Evolutionary conservation across 139 green algal species (phyloP), one percentile per base, ranked within the genome.

Genomic region (Chlorella vulgaris): DNA sequence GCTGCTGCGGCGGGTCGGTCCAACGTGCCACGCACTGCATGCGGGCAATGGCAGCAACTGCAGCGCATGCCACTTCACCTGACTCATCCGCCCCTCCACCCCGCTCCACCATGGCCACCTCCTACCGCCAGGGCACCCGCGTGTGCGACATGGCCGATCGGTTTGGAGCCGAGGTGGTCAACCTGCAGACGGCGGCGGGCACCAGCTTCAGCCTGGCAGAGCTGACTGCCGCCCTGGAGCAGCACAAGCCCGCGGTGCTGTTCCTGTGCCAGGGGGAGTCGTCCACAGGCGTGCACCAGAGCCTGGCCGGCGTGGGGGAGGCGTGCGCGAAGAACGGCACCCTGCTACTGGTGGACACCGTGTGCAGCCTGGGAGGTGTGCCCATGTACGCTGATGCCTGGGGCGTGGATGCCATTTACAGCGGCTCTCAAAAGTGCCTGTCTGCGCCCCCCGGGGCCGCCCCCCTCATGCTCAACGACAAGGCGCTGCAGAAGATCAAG

Each of bases 271-370:
- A 96, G 87, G 94, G 94, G 29, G 94, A 98, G 81, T 94, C 88
- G 74, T 94, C 88, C 85, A 98, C 94, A 43, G 94, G 94, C 50
- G 90, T 92, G 47, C 91, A 95, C 86, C 91, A 95, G 84, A 90
- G 58, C 76, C 81, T 94, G 78, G 87, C 86, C 65, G 95, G 19
- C 31, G 70, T 55, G 42, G 73, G 94, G 28, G 92, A 97, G 65
- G 71, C 95, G 55, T 98, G 94, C 89, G 83, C 88, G 28, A 80
- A 85, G 42, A 91, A 91, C 36, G 91, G 90, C 85, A 93, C 92
- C 3, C 89, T 98, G 87, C 90, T 98, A 82, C 89, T 98, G 78
- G 93, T 98, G 53, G 95, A 98, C 92, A 96, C 95, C 2, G 95
- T 98, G 43, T 91, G 87, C 91, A 92, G 90, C 0, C 86, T 98